phyloP scores from a whole-genome alignment of 805 yeast species.

The Schwanniomyces pseudopolymorphus region DNA sequence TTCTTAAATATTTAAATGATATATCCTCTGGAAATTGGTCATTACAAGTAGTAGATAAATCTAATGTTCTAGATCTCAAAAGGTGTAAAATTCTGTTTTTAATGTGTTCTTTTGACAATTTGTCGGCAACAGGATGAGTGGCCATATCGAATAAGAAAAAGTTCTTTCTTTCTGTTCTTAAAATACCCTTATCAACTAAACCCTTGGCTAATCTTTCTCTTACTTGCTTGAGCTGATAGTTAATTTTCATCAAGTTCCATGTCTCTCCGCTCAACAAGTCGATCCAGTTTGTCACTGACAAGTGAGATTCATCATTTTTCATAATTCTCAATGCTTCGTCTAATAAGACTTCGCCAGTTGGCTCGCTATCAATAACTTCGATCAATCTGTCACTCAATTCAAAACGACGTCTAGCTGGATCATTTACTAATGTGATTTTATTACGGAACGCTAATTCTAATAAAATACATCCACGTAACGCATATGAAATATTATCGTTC shows the following conservation, averaged over 20 bases:
- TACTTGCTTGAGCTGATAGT: constrained; percentile 94
- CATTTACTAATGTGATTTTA: constrained; percentile 84
- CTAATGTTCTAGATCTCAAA: constrained; percentile 70
- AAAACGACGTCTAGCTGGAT: constrained; percentile 86
- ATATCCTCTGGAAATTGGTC: constrained; percentile 68
- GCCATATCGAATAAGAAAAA: constrained; percentile 97
- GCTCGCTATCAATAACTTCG: constrained; percentile 79
- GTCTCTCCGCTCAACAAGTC: constrained; percentile 94
- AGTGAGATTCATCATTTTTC: constrained; percentile 75
- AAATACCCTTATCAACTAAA: constrained; percentile 91
- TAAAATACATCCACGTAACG: constrained; percentile 89
- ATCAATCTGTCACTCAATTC: constrained; percentile 84
- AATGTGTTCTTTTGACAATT: constrained; percentile 77
- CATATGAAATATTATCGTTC: constrained; percentile 97
- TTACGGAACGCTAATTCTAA: constrained; percentile 91
- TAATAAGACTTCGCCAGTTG: constrained; percentile 92
- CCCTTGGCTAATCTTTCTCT: constrained; percentile 96
- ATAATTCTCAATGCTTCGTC: constrained; percentile 92
- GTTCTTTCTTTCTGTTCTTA: constrained; percentile 93
- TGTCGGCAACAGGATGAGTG: constrained; percentile 93
- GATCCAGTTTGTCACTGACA: constrained; percentile 87
- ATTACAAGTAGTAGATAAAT: constrained; percentile 38
- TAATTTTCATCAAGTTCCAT: constrained; percentile 93
- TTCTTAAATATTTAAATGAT: constrained; percentile 69
- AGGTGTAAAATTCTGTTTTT: constrained; percentile 68